These are phyloP conservation scores for Tetrapisispora arboricola DNA, from an alignment of 805 yeast species.

Conservation along the genomic window DNA sequence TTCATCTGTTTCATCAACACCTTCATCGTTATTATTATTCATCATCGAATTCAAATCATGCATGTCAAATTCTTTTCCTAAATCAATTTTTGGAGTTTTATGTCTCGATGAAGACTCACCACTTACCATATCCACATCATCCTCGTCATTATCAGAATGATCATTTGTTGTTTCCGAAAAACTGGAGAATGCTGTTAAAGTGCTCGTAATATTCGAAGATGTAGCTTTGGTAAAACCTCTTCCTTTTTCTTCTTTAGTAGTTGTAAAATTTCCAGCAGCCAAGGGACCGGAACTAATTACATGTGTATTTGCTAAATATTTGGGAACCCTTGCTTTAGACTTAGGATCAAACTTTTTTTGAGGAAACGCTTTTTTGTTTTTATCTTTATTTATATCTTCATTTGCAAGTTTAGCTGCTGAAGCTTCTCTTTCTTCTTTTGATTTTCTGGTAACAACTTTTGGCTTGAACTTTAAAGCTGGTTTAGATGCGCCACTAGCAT, in stretches of 20 bases:
- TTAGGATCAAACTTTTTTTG: background rate
- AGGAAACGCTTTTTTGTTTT: conserved; percentile 10
- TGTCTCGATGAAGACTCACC: conserved; percentile 2
- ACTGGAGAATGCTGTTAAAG: conserved; percentile 3
- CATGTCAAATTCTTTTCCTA: conserved; percentile 50
- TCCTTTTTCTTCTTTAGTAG: conserved; percentile 18
- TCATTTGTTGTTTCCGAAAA: conserved; percentile 5
- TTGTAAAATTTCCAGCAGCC: conserved; percentile 44
- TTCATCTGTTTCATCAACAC: background rate
- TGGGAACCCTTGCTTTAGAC: conserved; percentile 14
- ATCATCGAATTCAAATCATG: conserved; percentile 22
- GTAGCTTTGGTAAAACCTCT: conserved; percentile 19
- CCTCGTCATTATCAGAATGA: conserved; percentile 28
- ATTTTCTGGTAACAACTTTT: conserved; percentile 72
- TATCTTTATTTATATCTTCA: conserved; percentile 11
- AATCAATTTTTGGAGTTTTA: conserved; percentile 39
- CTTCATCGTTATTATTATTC: background rate
- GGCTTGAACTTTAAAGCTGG: conserved; percentile 72
- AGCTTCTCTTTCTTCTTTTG: conserved; percentile 75
- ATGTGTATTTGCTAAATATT: conserved; percentile 37
- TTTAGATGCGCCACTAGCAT: conserved; percentile 16
- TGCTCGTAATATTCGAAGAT: conserved; percentile 2
- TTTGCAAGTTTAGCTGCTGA: conserved; percentile 49
- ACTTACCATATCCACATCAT: conserved; percentile 31
- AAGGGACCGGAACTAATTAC: conserved; percentile 66